These are phyloP conservation scores for Schizophyllum amplum DNA, from an alignment of 1,284 basidiomycete genomes.

Conservation along the genomic window DNA sequence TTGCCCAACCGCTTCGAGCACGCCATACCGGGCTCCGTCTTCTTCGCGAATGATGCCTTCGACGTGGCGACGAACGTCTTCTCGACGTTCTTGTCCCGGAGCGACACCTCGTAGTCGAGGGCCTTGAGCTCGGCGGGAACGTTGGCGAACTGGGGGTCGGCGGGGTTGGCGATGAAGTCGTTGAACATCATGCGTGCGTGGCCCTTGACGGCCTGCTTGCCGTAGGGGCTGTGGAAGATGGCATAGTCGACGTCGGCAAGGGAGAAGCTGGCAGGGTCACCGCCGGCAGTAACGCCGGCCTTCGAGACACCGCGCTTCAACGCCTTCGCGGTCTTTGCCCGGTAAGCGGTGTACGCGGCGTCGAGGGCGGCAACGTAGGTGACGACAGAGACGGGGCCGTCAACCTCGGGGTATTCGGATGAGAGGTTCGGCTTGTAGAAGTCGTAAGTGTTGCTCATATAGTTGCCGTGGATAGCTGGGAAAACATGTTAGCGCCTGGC, in stretches of 20 bases:
- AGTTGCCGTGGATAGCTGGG: conserved; percentile 89
- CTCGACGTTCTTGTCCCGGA: conserved; percentile 92
- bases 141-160: conserved; percentile 65
- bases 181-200: conserved; percentile 90
- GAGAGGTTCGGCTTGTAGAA: conserved; percentile 95
- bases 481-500: conserved; percentile 4
- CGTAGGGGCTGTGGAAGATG: conserved; percentile 93
- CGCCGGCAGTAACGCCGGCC: conserved; percentile 25
- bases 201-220: conserved; percentile 97
- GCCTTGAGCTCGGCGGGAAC: conserved; percentile 65
- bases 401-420: conserved; percentile 94
- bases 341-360: conserved; percentile 81
- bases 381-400: conserved; percentile 93
- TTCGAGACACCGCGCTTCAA: conserved; percentile 38
- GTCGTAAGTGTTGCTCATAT: conserved; percentile 98
- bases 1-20: conserved; percentile 89
- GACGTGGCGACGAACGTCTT: conserved; percentile 82
- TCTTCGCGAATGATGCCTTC: conserved; percentile 63
- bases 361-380: conserved; percentile 95
- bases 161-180: conserved; percentile 83
- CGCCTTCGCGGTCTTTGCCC: conserved; percentile 71
- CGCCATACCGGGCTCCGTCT: conserved; percentile 72
- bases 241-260: conserved; percentile 83
- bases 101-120: conserved; percentile 62
- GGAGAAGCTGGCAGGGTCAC: conserved; percentile 46